Percentiles rank a stretch among this genome's conserved stretches.
phyloP scores from a whole-genome alignment of 495 filamentous ascomycete species.

The Trypethelium eluteriae region DNA sequence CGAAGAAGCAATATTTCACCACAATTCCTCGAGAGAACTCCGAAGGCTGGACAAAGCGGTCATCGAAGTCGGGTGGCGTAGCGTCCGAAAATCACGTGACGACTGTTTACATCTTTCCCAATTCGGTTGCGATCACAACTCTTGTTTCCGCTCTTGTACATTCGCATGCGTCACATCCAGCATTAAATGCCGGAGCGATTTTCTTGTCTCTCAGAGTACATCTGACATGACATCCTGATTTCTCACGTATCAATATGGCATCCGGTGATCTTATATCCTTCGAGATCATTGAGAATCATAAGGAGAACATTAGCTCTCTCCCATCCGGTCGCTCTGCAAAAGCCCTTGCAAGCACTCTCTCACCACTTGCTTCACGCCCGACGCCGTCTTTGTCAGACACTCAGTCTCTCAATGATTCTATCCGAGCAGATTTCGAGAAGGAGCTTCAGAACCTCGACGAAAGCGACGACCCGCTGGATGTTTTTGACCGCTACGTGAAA shows the following conservation, averaged over 20 bases:
- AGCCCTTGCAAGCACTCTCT: conserved; percentile 78
- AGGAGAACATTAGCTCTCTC: conserved; percentile 94
- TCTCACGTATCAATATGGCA: conserved; percentile 18
- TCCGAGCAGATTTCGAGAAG: conserved; percentile 77
- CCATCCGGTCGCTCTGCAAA: conserved; percentile 85
- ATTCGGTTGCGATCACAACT: not conserved
- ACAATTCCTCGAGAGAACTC: no score
- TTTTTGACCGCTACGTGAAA: conserved; percentile 92
- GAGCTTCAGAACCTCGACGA: conserved; percentile 72
- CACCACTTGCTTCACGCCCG: conserved; percentile 50
- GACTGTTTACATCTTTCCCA: conserved; percentile 4
- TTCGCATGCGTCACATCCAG: not conserved
- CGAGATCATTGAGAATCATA: conserved; percentile 90
- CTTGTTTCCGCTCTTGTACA: not conserved
- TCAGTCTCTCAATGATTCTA: conserved; percentile 63
- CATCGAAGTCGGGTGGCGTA: no score
- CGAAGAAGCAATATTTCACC: no score
- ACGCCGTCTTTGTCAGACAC: conserved; percentile 48
- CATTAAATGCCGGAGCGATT: not conserved
- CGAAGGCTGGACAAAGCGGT: no score
- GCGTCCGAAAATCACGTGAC: not conserved
- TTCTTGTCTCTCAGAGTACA: no score
- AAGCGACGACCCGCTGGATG: conserved; percentile 88
- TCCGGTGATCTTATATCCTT: conserved; percentile 70
- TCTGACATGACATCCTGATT: not conserved